Evolutionary conservation across 345 rosid species (phyloP), one percentile per base, ranked within the genome.

Genomic region (Gossypium herbaceum): DNA sequence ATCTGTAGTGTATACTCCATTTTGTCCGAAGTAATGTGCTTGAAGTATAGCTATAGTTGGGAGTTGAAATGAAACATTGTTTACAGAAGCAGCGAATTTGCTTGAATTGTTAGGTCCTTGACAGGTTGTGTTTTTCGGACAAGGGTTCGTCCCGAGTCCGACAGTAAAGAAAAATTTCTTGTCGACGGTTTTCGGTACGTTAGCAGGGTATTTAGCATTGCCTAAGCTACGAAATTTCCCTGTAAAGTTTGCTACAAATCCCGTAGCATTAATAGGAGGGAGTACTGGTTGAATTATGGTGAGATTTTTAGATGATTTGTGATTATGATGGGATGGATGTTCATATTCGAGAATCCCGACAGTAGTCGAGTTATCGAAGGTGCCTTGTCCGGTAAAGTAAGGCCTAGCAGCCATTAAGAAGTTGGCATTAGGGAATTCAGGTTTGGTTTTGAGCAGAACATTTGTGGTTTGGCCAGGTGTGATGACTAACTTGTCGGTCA

Each of bases 381-480:
- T 2, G 73, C 84, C 89, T 29, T 9, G 57, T 25, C 87, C 89
- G 0, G 79, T 41, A 81, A 80, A 68, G 62, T 84, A 86, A 47
- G 89, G 77, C 12, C 84, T 24, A 5, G 85, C 87, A 22, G 79
- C 84, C 85, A 86, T 86, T 74, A 82, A 76, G 83, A 86, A 86
- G 71, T 80, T 78, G 62, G 84, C 78, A 24, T 80, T 84, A 16
- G 89, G 87, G 68, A 65, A 60, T 44, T 65, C 41, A 4, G 84
- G 72, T 72, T 82, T 86, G 47, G 89, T 80, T 25, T 51, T 80
- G 7, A 86, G 85, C 11, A 86, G 84, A 48, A 86, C 81, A 39
- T 86, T 82, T 43, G 78, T 78, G 77, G 89, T 86, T 71, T 86
- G 89, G 72, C 89, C 89, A 0, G 89, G 89, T 22, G 82, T 1